These are phyloP conservation scores for Kockovaella imperatae DNA, from an alignment of 768 basidiomycete species.

Conservation along the genomic window DNA sequence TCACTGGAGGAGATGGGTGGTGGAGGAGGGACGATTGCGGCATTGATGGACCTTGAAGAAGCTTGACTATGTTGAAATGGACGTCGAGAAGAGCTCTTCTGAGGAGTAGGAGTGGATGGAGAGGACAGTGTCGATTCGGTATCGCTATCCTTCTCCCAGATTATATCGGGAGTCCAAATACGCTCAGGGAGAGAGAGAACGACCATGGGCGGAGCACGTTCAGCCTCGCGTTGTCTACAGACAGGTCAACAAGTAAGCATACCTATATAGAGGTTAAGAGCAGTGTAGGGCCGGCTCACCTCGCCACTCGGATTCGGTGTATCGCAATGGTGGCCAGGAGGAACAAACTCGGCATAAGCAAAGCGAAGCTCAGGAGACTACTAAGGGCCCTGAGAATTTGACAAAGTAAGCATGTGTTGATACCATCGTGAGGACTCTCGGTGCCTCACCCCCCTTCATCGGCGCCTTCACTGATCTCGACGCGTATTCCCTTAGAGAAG, in stretches of 20 bases:
- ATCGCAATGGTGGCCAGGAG: conserved; percentile 83
- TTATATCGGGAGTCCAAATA: conserved; percentile 43
- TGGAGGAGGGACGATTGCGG: conserved; percentile 15
- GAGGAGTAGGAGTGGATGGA: background rate
- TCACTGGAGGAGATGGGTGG: conserved; percentile 8
- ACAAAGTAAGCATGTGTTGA: background rate
- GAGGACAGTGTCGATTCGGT: background rate
- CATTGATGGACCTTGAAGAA: too few species aligned
- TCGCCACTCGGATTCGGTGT: conserved; percentile 62
- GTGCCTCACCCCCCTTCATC: conserved; percentile 30
- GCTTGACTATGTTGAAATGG: background rate
- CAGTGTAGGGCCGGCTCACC: conserved; percentile 55
- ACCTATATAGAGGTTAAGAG: conserved; percentile 78
- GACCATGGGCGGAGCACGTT: conserved; percentile 49
- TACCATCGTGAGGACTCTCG: background rate
- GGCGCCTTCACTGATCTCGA: conserved; percentile 38
- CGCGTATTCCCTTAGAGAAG: conserved; percentile 48
- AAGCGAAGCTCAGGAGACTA: conserved; percentile 56
- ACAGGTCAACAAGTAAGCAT: conserved; percentile 48
- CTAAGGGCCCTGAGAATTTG: conserved; percentile 38
- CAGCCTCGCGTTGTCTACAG: conserved; percentile 55
- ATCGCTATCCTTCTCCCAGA: conserved; percentile 41
- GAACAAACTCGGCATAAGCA: conserved; percentile 80
- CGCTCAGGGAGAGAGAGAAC: conserved; percentile 41
- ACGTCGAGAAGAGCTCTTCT: too few species aligned